Evolutionary conservation across 2,329 filamentous ascomycete genomes (phyloP).

Genomic region (Intubia oerlemansii): DNA sequence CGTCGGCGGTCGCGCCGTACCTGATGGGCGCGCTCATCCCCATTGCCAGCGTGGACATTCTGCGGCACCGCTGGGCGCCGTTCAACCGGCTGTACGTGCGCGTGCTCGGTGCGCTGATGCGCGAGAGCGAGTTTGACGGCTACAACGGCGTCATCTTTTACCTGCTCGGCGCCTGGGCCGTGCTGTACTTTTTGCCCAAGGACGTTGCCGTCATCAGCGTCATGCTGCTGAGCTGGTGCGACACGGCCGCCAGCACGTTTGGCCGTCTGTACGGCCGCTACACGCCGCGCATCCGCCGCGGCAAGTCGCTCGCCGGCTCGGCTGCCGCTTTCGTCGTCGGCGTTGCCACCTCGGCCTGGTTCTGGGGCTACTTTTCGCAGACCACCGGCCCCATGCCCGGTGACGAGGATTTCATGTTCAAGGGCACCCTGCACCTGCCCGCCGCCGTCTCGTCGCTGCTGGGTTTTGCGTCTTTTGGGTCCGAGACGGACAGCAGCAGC

Average conservation of each 20-base stretch:
- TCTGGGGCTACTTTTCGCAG: constrained; percentile 75
- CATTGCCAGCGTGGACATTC: constrained; percentile 59
- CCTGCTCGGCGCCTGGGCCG: constrained; percentile 71
- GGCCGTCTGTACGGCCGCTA: constrained; percentile 77
- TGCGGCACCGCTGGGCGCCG: constrained; percentile 61
- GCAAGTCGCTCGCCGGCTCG: constrained; percentile 83
- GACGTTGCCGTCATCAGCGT: constrained; percentile 81
- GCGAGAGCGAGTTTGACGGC: constrained; percentile 79
- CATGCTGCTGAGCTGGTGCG: constrained; percentile 87
- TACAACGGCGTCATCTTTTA: constrained; percentile 98
- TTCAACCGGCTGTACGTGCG: constrained; percentile 80
- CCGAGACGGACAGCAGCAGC: too few relatives aligned
- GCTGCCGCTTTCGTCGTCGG: constrained; percentile 67
- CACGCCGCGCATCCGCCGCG: constrained; percentile 63
- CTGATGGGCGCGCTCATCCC: constrained; percentile 65
- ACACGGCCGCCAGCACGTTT: constrained; percentile 89
- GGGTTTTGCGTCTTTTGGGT: too few relatives aligned
- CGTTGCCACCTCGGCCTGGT: constrained; percentile 60
- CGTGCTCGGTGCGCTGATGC: constrained; percentile 76
- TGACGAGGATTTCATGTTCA: constrained; percentile 64
- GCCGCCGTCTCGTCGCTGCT: constrained; percentile 19
- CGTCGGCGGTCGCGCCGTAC: constrained; percentile 59
- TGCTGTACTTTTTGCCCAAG: constrained; percentile 75
- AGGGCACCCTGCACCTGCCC: constrained; percentile 53
- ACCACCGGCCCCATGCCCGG: constrained; percentile 42